These are phyloP conservation scores for Samsoniella hepiali DNA, from an alignment of 2,329 filamentous ascomycete species.

Conservation along the genomic window DNA sequence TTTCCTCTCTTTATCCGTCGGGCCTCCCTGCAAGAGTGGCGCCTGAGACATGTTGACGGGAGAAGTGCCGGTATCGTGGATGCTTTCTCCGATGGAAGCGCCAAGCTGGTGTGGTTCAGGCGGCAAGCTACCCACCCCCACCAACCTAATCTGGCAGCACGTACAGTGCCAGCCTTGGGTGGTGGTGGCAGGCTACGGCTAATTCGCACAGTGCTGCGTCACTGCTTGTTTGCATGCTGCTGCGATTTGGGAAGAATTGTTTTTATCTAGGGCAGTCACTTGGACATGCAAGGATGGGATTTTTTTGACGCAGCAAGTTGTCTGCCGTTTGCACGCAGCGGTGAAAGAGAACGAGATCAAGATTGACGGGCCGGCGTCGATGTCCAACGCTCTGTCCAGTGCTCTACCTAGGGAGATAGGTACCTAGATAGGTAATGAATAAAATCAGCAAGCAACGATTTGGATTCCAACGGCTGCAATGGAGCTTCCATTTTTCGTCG, in stretches of 20 bases:
- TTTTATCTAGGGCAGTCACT: background rate
- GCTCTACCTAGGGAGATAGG: too few species aligned
- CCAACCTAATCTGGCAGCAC: background rate
- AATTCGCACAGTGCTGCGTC: background rate
- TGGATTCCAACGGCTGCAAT: too few species aligned
- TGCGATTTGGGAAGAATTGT: background rate
- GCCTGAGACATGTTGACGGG: constrained; percentile 28
- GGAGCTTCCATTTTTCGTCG: background rate
- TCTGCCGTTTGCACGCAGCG: background rate
- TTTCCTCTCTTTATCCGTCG: constrained; percentile 65
- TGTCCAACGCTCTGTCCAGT: too few species aligned
- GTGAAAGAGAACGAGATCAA: background rate
- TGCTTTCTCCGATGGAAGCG: background rate
- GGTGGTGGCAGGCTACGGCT: too few species aligned
- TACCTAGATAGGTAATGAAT: too few species aligned
- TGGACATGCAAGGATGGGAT: background rate
- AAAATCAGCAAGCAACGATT: too few species aligned
- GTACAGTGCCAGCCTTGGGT: constrained; percentile 8
- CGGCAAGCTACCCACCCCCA: constrained; percentile 6
- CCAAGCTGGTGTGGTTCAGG: background rate
- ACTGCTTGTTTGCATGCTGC: background rate
- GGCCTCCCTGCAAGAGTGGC: constrained; percentile 42
- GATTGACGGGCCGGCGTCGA: background rate
- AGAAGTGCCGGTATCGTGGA: background rate
- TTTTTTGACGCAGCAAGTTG: background rate